Percentiles rank a stretch among this genome's conserved stretches.
These are phyloP conservation scores for Neophaeococcomyces mojaviensis DNA, from an alignment of 2,329 filamentous ascomycete genomes.

Conservation along the genomic window DNA sequence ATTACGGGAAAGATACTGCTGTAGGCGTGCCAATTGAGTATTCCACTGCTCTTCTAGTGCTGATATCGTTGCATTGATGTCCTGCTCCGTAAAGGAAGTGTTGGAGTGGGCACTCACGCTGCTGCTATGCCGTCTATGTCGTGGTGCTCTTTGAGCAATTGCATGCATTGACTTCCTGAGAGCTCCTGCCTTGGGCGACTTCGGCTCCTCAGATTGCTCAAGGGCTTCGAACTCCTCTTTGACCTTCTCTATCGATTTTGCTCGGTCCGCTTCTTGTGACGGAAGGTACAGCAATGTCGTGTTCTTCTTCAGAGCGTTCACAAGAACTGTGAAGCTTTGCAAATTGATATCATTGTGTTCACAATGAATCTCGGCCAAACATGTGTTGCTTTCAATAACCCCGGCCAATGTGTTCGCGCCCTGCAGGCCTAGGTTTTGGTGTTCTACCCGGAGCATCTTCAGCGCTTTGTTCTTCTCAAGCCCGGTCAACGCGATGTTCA, in stretches of 20 bases:
- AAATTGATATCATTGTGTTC: slow-evolving; percentile 62
- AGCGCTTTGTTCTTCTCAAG: slow-evolving; percentile 57
- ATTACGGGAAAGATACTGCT: slow-evolving; percentile 40
- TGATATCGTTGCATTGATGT: slow-evolving; percentile 34
- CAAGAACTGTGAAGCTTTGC: slow-evolving; percentile 55
- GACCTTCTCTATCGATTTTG: slow-evolving; percentile 53
- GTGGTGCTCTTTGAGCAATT: slow-evolving; percentile 25
- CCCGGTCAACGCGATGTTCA: slow-evolving; percentile 59
- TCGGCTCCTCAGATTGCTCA: slow-evolving; percentile 26
- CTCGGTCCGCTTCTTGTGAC: slow-evolving; percentile 54
- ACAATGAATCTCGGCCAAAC: slow-evolving; percentile 59
- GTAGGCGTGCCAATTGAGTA: slow-evolving; percentile 34
- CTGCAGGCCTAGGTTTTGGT: slow-evolving; percentile 62
- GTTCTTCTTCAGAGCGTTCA: slow-evolving; percentile 62
- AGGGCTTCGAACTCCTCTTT: slow-evolving; percentile 49
- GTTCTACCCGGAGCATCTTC: slow-evolving; percentile 56
- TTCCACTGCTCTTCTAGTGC: slow-evolving; percentile 42
- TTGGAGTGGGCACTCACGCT: slow-evolving; percentile 8
- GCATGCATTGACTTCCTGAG: slow-evolving; percentile 38
- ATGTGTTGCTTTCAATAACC: slow-evolving; percentile 57
- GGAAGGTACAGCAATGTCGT: slow-evolving; percentile 56
- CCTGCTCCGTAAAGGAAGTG: slow-evolving; percentile 26
- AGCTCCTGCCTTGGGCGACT: slow-evolving; percentile 32
- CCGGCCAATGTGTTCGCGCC: slow-evolving; percentile 63
- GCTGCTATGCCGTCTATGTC: slow-evolving; percentile 15